Base-by-base conservation (phyloP, 169 alveolate species). In the Cryptosporidium bovis region DNA sequence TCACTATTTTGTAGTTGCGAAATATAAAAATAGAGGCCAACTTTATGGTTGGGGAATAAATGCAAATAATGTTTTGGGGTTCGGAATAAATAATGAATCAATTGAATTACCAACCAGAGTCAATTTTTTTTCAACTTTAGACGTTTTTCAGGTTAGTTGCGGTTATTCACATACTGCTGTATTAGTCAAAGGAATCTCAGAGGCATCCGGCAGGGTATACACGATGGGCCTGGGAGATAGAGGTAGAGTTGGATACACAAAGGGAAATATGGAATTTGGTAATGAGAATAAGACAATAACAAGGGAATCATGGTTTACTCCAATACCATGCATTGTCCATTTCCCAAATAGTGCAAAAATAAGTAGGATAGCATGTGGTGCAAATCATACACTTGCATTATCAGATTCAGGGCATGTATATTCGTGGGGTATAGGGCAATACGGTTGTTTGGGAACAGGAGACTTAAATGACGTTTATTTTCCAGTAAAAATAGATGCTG, bases 161-260 rank as follows among this genome's bases (percentile, higher is more conserved):
- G 83, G 83, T 10, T 68, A 68, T 68, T 51, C 65, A 7, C 83
- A 68, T 31, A 13, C 83, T 3, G 83, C 83, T 50, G 83, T 68
- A 24, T 29, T 68, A 12, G 65, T 68, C 6, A 68, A 68, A 51
- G 50, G 55, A 7, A 18, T 68, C 15, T 3, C 83, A 6, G 83
- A 68, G 33, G 51, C 66, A 15, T 27, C 66, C 10, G 83, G 83
- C 15, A 68, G 65, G 24, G 83, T 68, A n/a, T 68, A 68, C 15
- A 68, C 83, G 6, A 68, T 68, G 83, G 83, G 83, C 12, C 65
- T 68, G 12, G 83, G 83, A 18, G 65, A 68, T 68, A 68, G 83
- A 51, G 83, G 83, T 3, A 68, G 83, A n/a, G 20, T 68, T 7
- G 83, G 83, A 51, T 68, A 68, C 51, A 68, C 83, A 10, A 68